Evolutionary conservation across 768 basidiomycete species (phyloP).

Genomic region (Chalciporus sphaerocephalus): DNA sequence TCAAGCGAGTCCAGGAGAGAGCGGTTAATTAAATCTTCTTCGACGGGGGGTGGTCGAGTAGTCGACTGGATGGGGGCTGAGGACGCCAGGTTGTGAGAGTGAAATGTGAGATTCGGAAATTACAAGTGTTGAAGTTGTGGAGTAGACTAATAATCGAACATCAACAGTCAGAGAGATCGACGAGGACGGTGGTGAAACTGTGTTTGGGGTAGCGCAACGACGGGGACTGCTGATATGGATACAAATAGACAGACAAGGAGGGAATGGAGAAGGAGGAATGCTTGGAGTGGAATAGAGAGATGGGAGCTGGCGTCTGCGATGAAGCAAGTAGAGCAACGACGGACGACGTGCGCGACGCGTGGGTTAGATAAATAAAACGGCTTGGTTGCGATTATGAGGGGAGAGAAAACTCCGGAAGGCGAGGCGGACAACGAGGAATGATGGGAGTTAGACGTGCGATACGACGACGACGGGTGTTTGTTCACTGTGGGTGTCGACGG

Average conservation of each 20-base stretch:
- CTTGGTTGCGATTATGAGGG: slow-evolving; percentile 21
- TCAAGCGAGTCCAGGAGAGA: slow-evolving; percentile 79
- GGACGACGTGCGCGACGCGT: slow-evolving; percentile 48
- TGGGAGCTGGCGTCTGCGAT: slow-evolving; percentile 26
- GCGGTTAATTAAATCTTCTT: slow-evolving; percentile 82
- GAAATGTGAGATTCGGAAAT: slow-evolving; percentile 18
- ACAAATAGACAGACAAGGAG: slow-evolving; percentile 35
- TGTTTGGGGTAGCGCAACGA: slow-evolving; percentile 33
- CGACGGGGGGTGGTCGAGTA: slow-evolving; percentile 34
- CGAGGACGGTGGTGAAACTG: slow-evolving; percentile 26
- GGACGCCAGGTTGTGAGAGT: slow-evolving; percentile 47
- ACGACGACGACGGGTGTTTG: slow-evolving; percentile 39
- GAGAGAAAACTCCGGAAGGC: slow-evolving; percentile 21
- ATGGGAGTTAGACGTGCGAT: slow-evolving; percentile 28
- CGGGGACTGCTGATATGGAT: slow-evolving; percentile 39
- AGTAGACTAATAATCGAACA: slow-evolving; percentile 35
- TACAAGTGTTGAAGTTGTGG: slow-evolving; percentile 30
- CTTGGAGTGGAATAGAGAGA: slow-evolving; percentile 25
- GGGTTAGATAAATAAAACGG: slow-evolving; percentile 34
- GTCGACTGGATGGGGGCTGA: slow-evolving; percentile 33
- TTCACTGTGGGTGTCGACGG: slow-evolving; percentile 45
- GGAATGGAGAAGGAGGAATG: slow-evolving; percentile 24
- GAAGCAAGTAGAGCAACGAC: slow-evolving; percentile 15
- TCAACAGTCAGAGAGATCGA: slow-evolving; percentile 39
- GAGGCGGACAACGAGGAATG: slow-evolving; percentile 17